Conservation (phyloP, 1,284 basidiomycete genomes). For the Moesziomyces sp. region DNA sequence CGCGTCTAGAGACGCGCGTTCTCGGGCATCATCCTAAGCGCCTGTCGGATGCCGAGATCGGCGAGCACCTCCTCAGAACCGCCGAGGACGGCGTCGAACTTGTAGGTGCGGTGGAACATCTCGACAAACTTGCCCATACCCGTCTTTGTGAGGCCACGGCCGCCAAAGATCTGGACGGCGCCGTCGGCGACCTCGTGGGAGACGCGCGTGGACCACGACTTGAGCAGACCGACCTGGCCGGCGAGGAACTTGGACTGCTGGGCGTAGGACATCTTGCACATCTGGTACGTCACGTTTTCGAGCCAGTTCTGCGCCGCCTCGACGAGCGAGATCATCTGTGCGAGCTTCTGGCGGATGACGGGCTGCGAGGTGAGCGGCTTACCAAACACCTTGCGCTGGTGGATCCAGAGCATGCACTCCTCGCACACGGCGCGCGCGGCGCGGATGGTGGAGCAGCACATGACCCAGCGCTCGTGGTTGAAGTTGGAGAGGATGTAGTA, state of each 20-base stretch:
- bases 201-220: slow-evolving; percentile 69
- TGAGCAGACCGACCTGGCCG: slow-evolving; percentile 81
- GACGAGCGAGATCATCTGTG: slow-evolving; percentile 83
- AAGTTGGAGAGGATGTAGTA: slow-evolving; percentile 75
- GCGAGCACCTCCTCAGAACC: slow-evolving; percentile 70
- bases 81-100: slow-evolving; percentile 73
- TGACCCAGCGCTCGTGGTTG: slow-evolving; percentile 73
- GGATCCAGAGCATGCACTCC: slow-evolving; percentile 63
- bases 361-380: slow-evolving; percentile 81
- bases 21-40: slow-evolving; percentile 65
- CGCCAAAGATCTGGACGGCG: slow-evolving; percentile 81
- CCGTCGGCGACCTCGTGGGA: slow-evolving; percentile 74
- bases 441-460: slow-evolving; percentile 78
- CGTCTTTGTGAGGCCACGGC: slow-evolving; percentile 75
- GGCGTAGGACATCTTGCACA: slow-evolving; percentile 80
- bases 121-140: slow-evolving; percentile 73
- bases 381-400: slow-evolving; percentile 67
- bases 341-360: slow-evolving; percentile 85
- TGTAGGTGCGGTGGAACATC: slow-evolving; percentile 75
- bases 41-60: slow-evolving; percentile 72
- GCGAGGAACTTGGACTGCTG: slow-evolving; percentile 74
- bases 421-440: slow-evolving; percentile 68
- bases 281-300: slow-evolving; percentile 88
- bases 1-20: slow-evolving; percentile 44
- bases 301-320: slow-evolving; percentile 88